phyloP scores from a whole-genome alignment of 129 eudicot genomes.

The Scalesia atractyloides region DNA sequence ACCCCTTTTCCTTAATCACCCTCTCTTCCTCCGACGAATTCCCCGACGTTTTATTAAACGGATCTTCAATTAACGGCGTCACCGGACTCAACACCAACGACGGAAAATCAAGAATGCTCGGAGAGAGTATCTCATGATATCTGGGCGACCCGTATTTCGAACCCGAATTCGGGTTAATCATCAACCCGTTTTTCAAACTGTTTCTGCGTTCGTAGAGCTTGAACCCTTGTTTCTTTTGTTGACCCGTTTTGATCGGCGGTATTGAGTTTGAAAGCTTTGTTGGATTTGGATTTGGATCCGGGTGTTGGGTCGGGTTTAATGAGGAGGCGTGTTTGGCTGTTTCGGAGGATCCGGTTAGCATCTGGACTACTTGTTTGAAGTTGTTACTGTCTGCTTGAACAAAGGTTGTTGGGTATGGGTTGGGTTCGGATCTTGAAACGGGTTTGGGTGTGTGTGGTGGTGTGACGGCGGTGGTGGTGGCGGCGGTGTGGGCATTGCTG shows the following conservation, averaged over 20 bases:
- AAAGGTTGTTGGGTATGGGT: constrained; percentile 53
- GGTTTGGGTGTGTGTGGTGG: constrained; percentile 44
- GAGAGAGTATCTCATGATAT: constrained; percentile 69
- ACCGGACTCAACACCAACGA: constrained; percentile 79
- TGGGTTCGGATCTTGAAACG: constrained; percentile 53
- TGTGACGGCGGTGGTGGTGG: constrained; percentile 7
- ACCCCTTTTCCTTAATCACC: constrained; percentile 80
- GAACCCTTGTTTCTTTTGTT: constrained; percentile 66
- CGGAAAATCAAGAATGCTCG: constrained; percentile 89
- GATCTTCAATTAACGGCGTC: constrained; percentile 66
- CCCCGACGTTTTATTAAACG: constrained; percentile 51
- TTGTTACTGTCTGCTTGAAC: constrained; percentile 48
- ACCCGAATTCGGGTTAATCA: constrained; percentile 58
- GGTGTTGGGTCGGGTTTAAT: constrained; percentile 22
- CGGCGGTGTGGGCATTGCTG: constrained; percentile 33
- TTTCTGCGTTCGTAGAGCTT: constrained; percentile 84
- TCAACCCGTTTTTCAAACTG: constrained; percentile 63
- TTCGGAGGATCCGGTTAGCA: constrained; percentile 56
- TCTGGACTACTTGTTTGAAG: constrained; percentile 57
- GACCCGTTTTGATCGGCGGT: constrained; percentile 67
- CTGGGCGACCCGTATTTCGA: constrained; percentile 44
- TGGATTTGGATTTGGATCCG: constrained; percentile 34
- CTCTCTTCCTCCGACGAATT: constrained; percentile 68
- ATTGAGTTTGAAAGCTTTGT: constrained; percentile 28
- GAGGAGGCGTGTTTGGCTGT: constrained; percentile 32